phyloP scores from a whole-genome alignment of 1,284 basidiomycete genomes.

The Cryptococcus neoformans region DNA sequence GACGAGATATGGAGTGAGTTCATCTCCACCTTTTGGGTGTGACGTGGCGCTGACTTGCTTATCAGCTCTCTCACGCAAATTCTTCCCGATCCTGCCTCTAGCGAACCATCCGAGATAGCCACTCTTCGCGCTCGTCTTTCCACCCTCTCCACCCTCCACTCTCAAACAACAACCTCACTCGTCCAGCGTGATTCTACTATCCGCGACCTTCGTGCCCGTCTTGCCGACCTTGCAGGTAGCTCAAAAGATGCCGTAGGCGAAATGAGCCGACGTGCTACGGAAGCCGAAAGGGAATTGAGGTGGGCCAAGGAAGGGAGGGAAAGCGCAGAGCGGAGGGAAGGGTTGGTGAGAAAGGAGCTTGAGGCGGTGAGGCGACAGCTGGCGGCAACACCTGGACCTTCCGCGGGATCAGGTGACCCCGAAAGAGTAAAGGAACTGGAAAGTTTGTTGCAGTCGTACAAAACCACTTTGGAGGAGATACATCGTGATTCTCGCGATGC shows the following conservation, averaged over 20 bases:
- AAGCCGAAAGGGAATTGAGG: slow-evolving; percentile 38
- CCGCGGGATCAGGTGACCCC: slow-evolving; percentile 11
- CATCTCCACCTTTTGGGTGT: neutral
- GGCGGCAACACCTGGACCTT: neutral
- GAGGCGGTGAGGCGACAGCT: slow-evolving; percentile 16
- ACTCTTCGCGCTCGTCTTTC: slow-evolving; percentile 36
- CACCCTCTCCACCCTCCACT: slow-evolving; percentile 33
- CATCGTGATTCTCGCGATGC: slow-evolving; percentile 33
- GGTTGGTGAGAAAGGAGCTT: slow-evolving; percentile 34
- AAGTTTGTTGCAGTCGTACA: slow-evolving; percentile 30
- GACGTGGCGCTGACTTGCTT: neutral
- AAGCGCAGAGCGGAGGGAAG: slow-evolving; percentile 37
- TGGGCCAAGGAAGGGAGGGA: slow-evolving; percentile 43
- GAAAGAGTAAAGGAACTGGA: slow-evolving; percentile 28
- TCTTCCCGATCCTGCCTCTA: slow-evolving; percentile 21
- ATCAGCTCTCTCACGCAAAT: slow-evolving; percentile 35
- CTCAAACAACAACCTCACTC: slow-evolving; percentile 29
- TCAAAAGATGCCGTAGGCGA: slow-evolving; percentile 21
- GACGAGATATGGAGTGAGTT: slow-evolving; percentile 39
- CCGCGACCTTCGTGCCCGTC: slow-evolving; percentile 26
- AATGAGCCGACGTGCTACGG: slow-evolving; percentile 25
- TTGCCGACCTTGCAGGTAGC: slow-evolving; percentile 27
- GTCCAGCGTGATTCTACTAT: slow-evolving; percentile 28
- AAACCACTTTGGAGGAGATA: slow-evolving; percentile 28
- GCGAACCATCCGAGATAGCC: slow-evolving; percentile 8